phyloP scores from a whole-genome alignment of 2,329 filamentous ascomycete species.

The Paracorniculantispora psalliotae region DNA sequence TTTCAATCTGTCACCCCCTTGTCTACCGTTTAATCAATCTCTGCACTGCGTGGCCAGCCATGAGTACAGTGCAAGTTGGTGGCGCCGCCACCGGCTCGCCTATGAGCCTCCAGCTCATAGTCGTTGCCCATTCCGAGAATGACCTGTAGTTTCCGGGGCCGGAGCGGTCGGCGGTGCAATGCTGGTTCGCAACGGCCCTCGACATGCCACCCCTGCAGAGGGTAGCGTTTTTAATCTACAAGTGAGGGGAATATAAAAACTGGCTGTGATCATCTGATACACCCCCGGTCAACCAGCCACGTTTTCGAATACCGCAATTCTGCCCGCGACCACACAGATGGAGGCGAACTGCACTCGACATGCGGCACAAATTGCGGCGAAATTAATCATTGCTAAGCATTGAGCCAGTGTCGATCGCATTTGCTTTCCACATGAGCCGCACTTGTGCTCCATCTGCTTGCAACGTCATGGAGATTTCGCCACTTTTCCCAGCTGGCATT shows the following conservation, averaged over 20 bases:
- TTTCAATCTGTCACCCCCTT: not conserved
- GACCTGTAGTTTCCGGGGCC: too few relatives aligned
- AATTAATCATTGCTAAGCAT: not conserved
- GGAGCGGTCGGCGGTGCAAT: too few relatives aligned
- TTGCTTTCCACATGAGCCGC: too few relatives aligned
- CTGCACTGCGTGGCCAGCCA: not conserved
- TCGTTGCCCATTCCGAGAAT: too few relatives aligned
- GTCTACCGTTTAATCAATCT: not conserved
- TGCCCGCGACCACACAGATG: not conserved
- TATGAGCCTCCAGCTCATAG: not conserved
- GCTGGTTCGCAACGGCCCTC: too few relatives aligned
- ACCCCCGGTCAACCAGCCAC: not conserved
- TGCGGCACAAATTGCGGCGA: not conserved
- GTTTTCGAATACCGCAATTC: not conserved
- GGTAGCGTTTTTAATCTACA: not conserved
- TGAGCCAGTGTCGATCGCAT: too few relatives aligned
- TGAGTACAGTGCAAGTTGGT: too few relatives aligned
- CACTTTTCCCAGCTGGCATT: too few relatives aligned
- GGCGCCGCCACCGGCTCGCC: slow-evolving; percentile 3
- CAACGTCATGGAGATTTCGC: too few relatives aligned
- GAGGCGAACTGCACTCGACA: too few relatives aligned
- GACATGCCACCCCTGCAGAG: not conserved
- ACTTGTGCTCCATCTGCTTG: too few relatives aligned
- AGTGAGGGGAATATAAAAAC: not conserved
- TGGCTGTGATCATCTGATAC: slow-evolving; percentile 5